A percentile compares a stretch with the other conserved stretches of the same genome.
These are phyloP conservation scores for Crithidia fasciculata DNA, from an alignment of 208 protist genomes.

Conservation along the genomic window DNA sequence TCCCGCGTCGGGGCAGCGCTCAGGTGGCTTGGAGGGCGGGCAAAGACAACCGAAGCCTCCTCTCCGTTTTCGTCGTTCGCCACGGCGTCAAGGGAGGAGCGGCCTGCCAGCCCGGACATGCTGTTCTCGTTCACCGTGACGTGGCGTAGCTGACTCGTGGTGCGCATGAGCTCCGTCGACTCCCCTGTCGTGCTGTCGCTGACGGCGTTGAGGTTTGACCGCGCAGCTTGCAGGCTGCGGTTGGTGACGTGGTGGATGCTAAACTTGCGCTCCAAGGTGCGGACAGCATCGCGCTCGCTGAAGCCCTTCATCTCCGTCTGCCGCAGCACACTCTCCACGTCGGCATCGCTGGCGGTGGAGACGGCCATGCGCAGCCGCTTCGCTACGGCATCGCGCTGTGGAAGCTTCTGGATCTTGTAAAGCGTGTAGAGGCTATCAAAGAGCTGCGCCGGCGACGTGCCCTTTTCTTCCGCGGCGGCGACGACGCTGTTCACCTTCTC, in stretches of 20 bases:
- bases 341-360: constrained; percentile 37
- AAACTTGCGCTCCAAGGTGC: constrained; percentile 35
- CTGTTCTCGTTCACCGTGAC: constrained; percentile 18
- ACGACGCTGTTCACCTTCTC: constrained; percentile 39
- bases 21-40: constrained; percentile 20
- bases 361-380: constrained; percentile 38
- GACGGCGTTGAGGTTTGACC: not conserved
- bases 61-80: not conserved
- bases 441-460: constrained; percentile 25
- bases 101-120: not conserved
- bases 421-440: constrained; percentile 54
- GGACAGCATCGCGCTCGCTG: constrained; percentile 44
- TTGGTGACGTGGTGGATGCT: constrained; percentile 9
- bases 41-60: not conserved
- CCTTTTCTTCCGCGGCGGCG: constrained; percentile 19
- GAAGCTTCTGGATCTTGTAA: constrained; percentile 41
- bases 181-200: not conserved
- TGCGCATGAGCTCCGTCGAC: constrained; percentile 9
- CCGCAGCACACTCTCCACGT: constrained; percentile 49
- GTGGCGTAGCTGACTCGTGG: constrained; percentile 16
- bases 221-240: not conserved
- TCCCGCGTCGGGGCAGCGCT: constrained; percentile 37
- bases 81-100: not conserved
- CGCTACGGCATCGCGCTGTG: constrained; percentile 38
- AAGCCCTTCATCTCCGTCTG: constrained; percentile 49